Percentiles rank a stretch among this genome's conserved stretches.
phyloP scores from a whole-genome alignment of 306 rosid species.

The Begonia loranthoides region DNA sequence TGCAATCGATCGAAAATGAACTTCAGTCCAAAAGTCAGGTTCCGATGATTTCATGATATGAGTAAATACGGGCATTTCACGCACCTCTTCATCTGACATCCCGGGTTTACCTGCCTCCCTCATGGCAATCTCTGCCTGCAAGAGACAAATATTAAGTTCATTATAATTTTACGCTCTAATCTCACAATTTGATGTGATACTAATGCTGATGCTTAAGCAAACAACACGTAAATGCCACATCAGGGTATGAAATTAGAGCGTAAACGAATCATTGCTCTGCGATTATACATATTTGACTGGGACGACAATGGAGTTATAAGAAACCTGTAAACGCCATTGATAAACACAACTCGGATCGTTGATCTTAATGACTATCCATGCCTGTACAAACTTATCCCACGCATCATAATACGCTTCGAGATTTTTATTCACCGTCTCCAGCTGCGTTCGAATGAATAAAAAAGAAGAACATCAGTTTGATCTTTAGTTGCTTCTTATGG shows the following conservation, averaged over 20 bases:
- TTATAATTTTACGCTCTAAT: too few species aligned
- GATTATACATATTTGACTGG: neutral
- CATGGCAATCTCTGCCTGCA: slow-evolving; percentile 98
- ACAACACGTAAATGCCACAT: neutral
- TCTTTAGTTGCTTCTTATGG: slow-evolving; percentile 2
- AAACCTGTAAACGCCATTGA: slow-evolving; percentile 86
- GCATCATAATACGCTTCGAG: slow-evolving; percentile 76
- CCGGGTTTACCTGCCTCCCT: slow-evolving; percentile 91
- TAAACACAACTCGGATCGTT: slow-evolving; percentile 69
- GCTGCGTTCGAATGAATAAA: slow-evolving; percentile 19
- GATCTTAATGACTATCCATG: slow-evolving; percentile 88
- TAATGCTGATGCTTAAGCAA: too few species aligned
- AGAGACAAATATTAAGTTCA: too few species aligned
- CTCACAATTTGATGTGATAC: too few species aligned
- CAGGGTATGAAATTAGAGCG: too few species aligned
- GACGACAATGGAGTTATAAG: slow-evolving; percentile 7
- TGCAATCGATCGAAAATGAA: slow-evolving; percentile 10
- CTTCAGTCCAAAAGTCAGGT: too few species aligned
- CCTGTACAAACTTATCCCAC: slow-evolving; percentile 73
- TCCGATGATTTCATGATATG: too few species aligned
- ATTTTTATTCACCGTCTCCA: slow-evolving; percentile 61
- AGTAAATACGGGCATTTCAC: neutral
- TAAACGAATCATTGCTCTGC: too few species aligned
- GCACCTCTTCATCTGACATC: slow-evolving; percentile 84
- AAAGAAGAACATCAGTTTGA: neutral